A percentile compares a stretch with the other conserved stretches of the same genome.
Conservation (phyloP, 345 rosid species). For the Abelmoschus esculentus region DNA sequence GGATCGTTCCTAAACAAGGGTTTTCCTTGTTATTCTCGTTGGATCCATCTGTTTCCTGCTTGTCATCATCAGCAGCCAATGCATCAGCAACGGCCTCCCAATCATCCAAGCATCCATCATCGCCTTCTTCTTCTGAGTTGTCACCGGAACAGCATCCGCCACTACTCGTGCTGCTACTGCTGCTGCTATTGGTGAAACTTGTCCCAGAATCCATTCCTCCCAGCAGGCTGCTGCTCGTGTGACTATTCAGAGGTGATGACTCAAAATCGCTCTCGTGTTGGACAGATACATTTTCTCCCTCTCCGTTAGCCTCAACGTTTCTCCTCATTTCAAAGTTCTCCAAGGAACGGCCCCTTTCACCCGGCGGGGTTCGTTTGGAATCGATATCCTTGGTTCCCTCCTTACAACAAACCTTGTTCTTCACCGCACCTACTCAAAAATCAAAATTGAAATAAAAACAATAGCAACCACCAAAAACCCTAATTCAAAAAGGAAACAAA, state of each 20-base stretch:
- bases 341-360: conserved; percentile 26
- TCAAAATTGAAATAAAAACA: conserved; percentile 6
- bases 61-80: conserved; percentile 49
- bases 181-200: conserved; percentile 46
- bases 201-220: conserved; percentile 38
- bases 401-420: conserved; percentile 40
- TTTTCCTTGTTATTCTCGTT: conserved; percentile 15
- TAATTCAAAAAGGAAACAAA: background rate
- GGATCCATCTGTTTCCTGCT: conserved; percentile 21
- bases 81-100: conserved; percentile 99
- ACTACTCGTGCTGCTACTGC: conserved; percentile 55
- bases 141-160: conserved; percentile 80
- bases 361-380: conserved; percentile 12
- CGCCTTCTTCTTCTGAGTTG: conserved; percentile 53
- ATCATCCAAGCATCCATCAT: conserved; percentile 76
- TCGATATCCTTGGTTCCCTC: conserved; percentile 36
- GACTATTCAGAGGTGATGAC: conserved; percentile 51
- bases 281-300: conserved; percentile 23
- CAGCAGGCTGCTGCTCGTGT: conserved; percentile 25
- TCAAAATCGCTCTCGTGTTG: conserved; percentile 53
- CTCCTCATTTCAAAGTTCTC: conserved; percentile 35
- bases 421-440: conserved; percentile 33
- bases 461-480: background rate
- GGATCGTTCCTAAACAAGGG: conserved; percentile 19
- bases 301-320: conserved; percentile 26